phyloP scores from a whole-genome alignment of 345 rosid genomes.

The Iberis pinnata region DNA sequence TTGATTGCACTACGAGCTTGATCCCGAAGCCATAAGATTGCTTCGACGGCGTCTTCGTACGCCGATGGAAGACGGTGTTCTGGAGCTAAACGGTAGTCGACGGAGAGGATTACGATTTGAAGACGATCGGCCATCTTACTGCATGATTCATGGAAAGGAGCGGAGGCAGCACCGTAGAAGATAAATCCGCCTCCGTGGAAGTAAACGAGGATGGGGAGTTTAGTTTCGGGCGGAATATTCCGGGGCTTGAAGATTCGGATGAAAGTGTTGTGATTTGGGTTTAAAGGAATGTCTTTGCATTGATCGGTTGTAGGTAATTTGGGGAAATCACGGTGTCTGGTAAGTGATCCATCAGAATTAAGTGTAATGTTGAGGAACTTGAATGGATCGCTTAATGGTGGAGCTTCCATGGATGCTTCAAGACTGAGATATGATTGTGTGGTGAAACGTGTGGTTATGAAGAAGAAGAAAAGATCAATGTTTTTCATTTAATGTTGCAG shows the following conservation, averaged over 20 bases:
- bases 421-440: background rate
- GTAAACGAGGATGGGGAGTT: conserved; percentile 57
- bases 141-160: conserved; percentile 50
- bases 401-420: conserved; percentile 29
- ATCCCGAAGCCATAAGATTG: conserved; percentile 57
- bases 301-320: conserved; percentile 31
- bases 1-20: conserved; percentile 38
- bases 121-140: conserved; percentile 35
- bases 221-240: conserved; percentile 31
- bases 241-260: conserved; percentile 55
- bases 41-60: conserved; percentile 66
- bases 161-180: conserved; percentile 40
- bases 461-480: conserved; percentile 21
- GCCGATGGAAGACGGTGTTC: conserved; percentile 94
- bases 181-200: conserved; percentile 80
- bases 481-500: conserved; percentile 10
- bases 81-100: conserved; percentile 82
- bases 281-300: conserved; percentile 50
- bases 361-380: conserved; percentile 43
- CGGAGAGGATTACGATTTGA: conserved; percentile 54
- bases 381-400: conserved; percentile 42
- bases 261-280: conserved; percentile 41
- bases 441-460: conserved; percentile 14
- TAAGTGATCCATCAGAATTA: conserved; percentile 64
- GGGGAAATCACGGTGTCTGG: conserved; percentile 41